Evolutionary conservation across 1,284 basidiomycete species (phyloP).

Genomic region (Polyporus tsugae): DNA sequence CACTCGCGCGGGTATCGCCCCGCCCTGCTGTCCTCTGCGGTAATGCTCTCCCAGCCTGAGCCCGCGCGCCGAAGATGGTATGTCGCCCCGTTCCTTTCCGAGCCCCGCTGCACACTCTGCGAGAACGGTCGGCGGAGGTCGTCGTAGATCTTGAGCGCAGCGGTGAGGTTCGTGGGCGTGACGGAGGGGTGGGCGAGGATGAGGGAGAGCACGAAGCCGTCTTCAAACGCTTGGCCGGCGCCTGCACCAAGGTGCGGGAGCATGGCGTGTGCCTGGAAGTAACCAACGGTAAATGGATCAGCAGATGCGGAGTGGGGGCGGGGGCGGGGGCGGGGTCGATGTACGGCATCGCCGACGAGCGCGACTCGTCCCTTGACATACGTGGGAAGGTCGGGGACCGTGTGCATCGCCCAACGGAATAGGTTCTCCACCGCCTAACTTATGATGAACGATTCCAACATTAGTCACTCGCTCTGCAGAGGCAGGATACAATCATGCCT

Average conservation of each 20-base stretch:
- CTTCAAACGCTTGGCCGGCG: constrained; percentile 49
- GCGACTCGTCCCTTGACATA: constrained; percentile 37
- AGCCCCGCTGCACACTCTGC: constrained; percentile 20
- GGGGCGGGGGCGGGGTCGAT: constrained; percentile 5
- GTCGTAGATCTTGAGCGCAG: constrained; percentile 25
- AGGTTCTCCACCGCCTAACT: constrained; percentile 1
- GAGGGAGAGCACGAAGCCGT: constrained; percentile 18
- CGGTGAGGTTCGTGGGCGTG: neutral
- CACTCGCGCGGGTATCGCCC: constrained; percentile 10
- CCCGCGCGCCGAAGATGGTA: constrained; percentile 1
- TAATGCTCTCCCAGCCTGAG: constrained; percentile 11
- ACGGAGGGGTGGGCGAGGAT: constrained; percentile 14
- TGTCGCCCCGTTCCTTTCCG: constrained; percentile 9
- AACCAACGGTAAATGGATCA: too few relatives aligned
- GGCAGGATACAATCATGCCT: neutral
- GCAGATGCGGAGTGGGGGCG: too few relatives aligned
- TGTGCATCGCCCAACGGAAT: constrained; percentile 37
- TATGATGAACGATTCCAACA: neutral
- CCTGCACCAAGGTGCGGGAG: constrained; percentile 48
- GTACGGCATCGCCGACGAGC: constrained; percentile 43
- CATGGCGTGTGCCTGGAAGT: constrained; percentile 31
- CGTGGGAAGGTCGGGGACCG: constrained; percentile 33
- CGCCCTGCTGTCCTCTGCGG: constrained; percentile 15
- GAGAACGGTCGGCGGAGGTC: constrained; percentile 22
- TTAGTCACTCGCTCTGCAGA: too few relatives aligned